Conservation (phyloP, 345 rosid genomes). For the Salix suchowensis region DNA sequence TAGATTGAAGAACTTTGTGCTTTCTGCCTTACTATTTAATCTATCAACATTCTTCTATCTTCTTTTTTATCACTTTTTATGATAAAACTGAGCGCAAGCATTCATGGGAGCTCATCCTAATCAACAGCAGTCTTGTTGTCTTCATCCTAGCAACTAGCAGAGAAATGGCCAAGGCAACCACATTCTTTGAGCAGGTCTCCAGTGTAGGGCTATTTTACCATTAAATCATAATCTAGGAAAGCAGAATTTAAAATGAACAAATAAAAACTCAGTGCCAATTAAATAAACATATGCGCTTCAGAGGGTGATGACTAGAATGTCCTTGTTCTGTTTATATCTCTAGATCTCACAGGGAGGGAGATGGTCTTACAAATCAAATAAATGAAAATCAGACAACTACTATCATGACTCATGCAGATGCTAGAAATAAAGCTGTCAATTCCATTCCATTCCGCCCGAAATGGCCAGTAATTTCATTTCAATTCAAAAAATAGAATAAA, state of each 20-base stretch:
- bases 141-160: background rate
- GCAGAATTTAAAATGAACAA: background rate
- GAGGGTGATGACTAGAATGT: too few relatives aligned
- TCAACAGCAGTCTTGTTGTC: background rate
- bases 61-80: background rate
- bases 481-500: too few relatives aligned
- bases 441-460: too few relatives aligned
- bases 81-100: background rate
- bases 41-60: background rate
- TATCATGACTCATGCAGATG: too few relatives aligned
- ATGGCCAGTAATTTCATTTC: too few relatives aligned
- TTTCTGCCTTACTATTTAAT: background rate
- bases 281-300: background rate
- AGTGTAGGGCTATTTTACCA: background rate
- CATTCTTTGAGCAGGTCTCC: background rate
- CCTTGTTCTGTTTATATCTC: too few relatives aligned
- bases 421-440: too few relatives aligned
- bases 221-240: background rate
- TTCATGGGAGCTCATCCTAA: background rate
- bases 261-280: too few relatives aligned
- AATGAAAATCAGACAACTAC: too few relatives aligned
- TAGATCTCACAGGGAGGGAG: too few relatives aligned
- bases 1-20: background rate
- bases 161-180: background rate
- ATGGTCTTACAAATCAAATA: too few relatives aligned